Base-by-base conservation (phyloP, 257 asterid genomes). In the Forsythia viridissima region DNA sequence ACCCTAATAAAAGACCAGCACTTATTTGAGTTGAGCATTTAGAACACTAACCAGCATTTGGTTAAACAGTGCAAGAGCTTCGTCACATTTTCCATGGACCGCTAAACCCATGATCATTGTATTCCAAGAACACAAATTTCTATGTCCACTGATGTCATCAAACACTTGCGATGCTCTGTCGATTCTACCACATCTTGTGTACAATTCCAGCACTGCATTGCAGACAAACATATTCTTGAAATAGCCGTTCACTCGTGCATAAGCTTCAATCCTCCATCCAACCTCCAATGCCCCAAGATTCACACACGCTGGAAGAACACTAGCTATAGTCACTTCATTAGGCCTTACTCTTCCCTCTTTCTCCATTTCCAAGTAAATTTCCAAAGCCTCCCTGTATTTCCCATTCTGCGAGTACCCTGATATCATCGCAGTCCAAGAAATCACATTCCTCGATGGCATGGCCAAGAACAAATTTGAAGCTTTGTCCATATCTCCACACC, bases 221-320 rank as follows among this genome's bases (percentile, higher is more conserved):
- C 93, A 74, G 1, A 94, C 96, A 82, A 90, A 93, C 57, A 85
- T 74, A 65, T 93, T 92, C 48, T 65, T 76, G 36, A 91, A 81
- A 78, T 79, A 88, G 44, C 97, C 98, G 18, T 87, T 85, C 0
- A 66, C 90, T 16, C 91, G 86, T 43, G 97, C 97, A 83, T 88
- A 84, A 74, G 81, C 91, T 82, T 94, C 97, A 44, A 93, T 93
- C 84, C 90, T 89, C 91, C 84, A 81, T 66, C 98, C 99, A 72
- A 87, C 82, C 83, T 86, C 96, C 82, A 94, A 75, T 0, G 98
- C 98, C 74, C 99, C 97, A 67, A 91, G 90, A 82, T 93, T 93
- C 5, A 96, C 94, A 59, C 98, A 93, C 46, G 99, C 95, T 0
- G 98, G 99, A 80, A 94, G 92, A 76, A 91, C 93, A 80, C 98